Percentiles rank a stretch among this genome's conserved stretches.
Conservation (phyloP, 305 asterid species). For the Solanum hybrid region DNA sequence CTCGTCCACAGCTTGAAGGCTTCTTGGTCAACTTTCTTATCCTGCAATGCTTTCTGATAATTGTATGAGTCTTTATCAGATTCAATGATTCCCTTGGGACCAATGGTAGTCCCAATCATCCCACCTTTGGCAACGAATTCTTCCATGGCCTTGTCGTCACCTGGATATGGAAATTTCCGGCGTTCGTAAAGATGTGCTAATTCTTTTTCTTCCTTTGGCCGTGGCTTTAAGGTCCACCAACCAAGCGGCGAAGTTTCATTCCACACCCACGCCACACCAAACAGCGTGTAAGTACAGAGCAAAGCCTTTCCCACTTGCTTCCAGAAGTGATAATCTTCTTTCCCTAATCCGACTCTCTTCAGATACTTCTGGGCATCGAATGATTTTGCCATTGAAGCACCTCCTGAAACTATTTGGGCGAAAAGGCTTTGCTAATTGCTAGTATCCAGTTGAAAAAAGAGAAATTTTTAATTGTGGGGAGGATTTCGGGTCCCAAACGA, state of each 20-base stretch:
- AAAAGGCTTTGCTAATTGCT: too few species aligned
- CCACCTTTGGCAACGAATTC: slow-evolving; percentile 81
- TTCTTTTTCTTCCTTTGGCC: slow-evolving; percentile 78
- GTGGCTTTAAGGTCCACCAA: slow-evolving; percentile 82
- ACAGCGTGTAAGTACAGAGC: slow-evolving; percentile 56
- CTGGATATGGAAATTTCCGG: slow-evolving; percentile 71
- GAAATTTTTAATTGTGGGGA: too few species aligned
- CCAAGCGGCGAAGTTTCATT: slow-evolving; percentile 90
- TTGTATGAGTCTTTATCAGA: slow-evolving; percentile 45
- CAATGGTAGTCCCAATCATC: slow-evolving; percentile 82
- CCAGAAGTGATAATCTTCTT: slow-evolving; percentile 83
- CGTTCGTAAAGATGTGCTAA: slow-evolving; percentile 76
- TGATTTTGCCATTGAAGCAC: not conserved
- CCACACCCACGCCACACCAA: slow-evolving; percentile 57
- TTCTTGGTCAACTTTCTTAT: slow-evolving; percentile 73
- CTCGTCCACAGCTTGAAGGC: slow-evolving; percentile 74
- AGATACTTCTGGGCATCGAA: not conserved
- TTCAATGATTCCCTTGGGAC: slow-evolving; percentile 75
- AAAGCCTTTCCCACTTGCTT: slow-evolving; percentile 72
- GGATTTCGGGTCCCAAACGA: too few species aligned
- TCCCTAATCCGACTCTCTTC: slow-evolving; percentile 47
- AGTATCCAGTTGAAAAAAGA: too few species aligned
- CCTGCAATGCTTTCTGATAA: slow-evolving; percentile 75
- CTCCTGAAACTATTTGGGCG: not conserved
- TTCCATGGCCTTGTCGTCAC: slow-evolving; percentile 78